Conservation (phyloP, 1,284 basidiomycete genomes). For the Phlebopus sp. region DNA sequence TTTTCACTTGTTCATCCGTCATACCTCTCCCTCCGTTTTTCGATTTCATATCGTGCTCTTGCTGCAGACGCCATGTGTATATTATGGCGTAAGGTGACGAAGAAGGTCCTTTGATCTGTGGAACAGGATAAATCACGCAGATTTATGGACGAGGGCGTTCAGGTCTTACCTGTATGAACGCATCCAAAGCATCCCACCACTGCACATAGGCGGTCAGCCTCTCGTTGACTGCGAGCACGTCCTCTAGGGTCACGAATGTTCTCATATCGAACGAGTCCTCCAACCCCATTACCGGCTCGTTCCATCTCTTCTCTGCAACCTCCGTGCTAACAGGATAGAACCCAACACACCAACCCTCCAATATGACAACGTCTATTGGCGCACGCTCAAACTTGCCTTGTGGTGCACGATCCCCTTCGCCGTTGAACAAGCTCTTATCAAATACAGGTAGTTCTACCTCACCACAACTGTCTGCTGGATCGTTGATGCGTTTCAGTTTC, state of each 20-base stretch:
- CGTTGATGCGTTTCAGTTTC: conserved; percentile 48
- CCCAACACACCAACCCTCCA: conserved; percentile 85
- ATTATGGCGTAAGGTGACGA: conserved; percentile 53
- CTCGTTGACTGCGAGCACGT: conserved; percentile 63
- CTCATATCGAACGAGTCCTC: conserved; percentile 32
- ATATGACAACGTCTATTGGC: conserved; percentile 79
- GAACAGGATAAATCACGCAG: conserved; percentile 1
- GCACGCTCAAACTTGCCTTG: conserved; percentile 37
- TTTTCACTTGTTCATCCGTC: conserved; percentile 75
- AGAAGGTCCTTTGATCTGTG: conserved; percentile 50
- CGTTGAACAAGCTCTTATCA: conserved; percentile 79
- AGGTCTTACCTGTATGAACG: conserved; percentile 64
- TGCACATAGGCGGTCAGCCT: conserved; percentile 53
- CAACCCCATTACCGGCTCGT: conserved; percentile 35
- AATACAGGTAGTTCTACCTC: conserved; percentile 72
- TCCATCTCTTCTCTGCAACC: conserved; percentile 38
- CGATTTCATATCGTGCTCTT: conserved; percentile 85
- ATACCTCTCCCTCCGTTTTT: conserved; percentile 82
- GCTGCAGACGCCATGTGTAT: conserved; percentile 81
- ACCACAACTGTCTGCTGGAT: conserved; percentile 3
- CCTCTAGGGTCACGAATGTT: conserved; percentile 38
- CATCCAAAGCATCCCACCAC: conserved; percentile 68
- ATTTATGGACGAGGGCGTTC: not conserved
- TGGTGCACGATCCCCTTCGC: conserved; percentile 78
- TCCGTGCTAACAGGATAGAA: conserved; percentile 49